phyloP scores from a whole-genome alignment of 441 rosid species.

The Populus tomentosa region DNA sequence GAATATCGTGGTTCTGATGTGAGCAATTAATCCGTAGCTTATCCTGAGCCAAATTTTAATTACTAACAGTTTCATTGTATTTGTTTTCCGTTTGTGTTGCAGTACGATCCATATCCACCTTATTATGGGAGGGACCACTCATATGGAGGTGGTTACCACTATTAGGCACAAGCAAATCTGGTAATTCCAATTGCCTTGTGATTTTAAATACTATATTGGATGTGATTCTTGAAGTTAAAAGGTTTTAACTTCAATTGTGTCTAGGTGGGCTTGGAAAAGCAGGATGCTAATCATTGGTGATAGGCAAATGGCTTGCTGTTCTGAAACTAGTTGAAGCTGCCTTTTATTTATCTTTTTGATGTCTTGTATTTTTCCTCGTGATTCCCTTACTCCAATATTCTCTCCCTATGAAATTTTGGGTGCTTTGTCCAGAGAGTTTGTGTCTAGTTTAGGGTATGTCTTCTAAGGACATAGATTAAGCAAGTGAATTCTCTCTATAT shows the following conservation, averaged over 20 bases:
- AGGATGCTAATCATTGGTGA: conserved; percentile 22
- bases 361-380: conserved; percentile 7
- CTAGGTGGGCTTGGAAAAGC: conserved; percentile 40
- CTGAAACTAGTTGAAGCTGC: conserved; percentile 20
- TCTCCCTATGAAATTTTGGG: background rate
- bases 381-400: background rate
- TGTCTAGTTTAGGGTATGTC: conserved; percentile 32
- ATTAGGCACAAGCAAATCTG: conserved; percentile 25
- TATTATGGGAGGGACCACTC: conserved; percentile 38
- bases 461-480: conserved; percentile 27
- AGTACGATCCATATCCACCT: conserved; percentile 44
- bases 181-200: conserved; percentile 27
- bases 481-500: conserved; percentile 12
- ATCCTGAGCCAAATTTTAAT: conserved; percentile 2
- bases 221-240: conserved; percentile 9
- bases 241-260: conserved; percentile 16
- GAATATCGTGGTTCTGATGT: conserved; percentile 50
- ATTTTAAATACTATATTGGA: conserved; percentile 2
- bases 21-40: conserved; percentile 26
- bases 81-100: conserved; percentile 22
- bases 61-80: conserved; percentile 9
- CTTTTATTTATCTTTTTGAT: conserved; percentile 10
- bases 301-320: conserved; percentile 32
- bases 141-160: conserved; percentile 45
- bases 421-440: conserved; percentile 10